Evolutionary conservation across 208 protist species (phyloP).

Genomic region (Acanthamoeba castellanii): DNA sequence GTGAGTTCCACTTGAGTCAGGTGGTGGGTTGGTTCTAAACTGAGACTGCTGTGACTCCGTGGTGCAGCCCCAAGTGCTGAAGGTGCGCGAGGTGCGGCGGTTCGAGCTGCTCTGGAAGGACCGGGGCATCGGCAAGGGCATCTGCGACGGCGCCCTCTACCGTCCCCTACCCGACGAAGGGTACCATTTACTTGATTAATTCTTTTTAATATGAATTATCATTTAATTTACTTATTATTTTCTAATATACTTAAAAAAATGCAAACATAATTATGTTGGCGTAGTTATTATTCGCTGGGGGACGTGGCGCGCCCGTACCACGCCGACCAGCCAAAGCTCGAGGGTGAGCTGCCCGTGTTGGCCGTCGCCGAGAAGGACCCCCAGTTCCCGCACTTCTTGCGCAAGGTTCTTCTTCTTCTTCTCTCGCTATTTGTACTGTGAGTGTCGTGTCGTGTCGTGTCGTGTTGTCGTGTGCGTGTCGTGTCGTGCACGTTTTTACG

Average conservation of each 20-base stretch:
- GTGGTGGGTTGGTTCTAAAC: no score
- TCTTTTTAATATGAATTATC: no score
- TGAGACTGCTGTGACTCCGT: no score
- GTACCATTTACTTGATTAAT: not conserved
- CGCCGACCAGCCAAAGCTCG: not conserved
- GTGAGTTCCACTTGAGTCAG: no score
- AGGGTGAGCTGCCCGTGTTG: conserved; percentile 1
- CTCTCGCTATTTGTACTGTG: not conserved
- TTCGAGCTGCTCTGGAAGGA: conserved; percentile 2
- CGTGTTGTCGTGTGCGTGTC: not conserved
- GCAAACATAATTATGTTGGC: not conserved
- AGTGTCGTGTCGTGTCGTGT: no score
- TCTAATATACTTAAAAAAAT: not conserved
- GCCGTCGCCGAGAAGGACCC: conserved; percentile 8
- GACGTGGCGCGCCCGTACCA: conserved; percentile 6
- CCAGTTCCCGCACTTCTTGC: conserved; percentile 19
- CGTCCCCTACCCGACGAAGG: conserved; percentile 10
- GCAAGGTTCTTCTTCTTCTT: not conserved
- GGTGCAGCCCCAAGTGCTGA: not conserved
- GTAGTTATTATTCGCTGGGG: not conserved
- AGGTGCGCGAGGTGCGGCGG: not conserved
- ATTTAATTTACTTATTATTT: not conserved
- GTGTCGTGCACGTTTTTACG: not conserved
- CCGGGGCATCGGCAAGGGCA: not conserved
- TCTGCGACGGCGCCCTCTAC: not conserved